Conservation (phyloP, 2,329 filamentous ascomycete species). For the Coniochaeta prunicola region DNA sequence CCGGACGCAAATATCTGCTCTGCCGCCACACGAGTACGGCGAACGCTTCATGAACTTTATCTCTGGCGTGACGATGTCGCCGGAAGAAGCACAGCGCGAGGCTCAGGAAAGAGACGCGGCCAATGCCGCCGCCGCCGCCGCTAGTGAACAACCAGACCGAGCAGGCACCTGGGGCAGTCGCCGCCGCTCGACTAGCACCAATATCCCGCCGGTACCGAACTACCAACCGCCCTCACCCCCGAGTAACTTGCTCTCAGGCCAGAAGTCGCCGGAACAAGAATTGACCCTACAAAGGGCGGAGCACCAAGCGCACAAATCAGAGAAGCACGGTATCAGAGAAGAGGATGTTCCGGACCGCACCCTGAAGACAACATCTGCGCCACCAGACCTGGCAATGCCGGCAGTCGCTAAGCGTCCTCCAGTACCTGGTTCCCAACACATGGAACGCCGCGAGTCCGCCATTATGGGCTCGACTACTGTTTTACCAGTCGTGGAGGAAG, state of each 20-base stretch:
- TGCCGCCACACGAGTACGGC: constrained; percentile 84
- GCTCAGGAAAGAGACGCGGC: constrained; percentile 48
- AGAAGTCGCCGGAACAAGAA: constrained; percentile 28
- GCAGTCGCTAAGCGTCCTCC: constrained; percentile 12
- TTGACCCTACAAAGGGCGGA: constrained; percentile 33
- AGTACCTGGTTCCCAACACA: constrained; percentile 16
- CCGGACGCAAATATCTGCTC: constrained; percentile 81
- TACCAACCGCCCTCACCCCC: constrained; percentile 37
- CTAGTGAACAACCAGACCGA: constrained; percentile 25
- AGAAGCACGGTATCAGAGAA: constrained; percentile 25
- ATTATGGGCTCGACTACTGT: constrained; percentile 33
- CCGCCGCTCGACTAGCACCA: constrained; percentile 18
- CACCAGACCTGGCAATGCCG: background rate
- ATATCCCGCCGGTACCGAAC: constrained; percentile 36
- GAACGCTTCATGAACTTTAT: constrained; percentile 94
- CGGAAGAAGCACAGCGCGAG: constrained; percentile 74
- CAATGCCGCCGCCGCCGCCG: constrained; percentile 40
- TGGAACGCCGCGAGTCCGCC: constrained; percentile 45
- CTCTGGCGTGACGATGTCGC: constrained; percentile 80
- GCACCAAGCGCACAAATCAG: constrained; percentile 27
- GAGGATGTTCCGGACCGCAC: constrained; percentile 55
- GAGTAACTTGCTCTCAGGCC: constrained; percentile 13
- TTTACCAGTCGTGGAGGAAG: constrained; percentile 84
- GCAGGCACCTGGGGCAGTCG: constrained; percentile 29
- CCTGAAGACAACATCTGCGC: constrained; percentile 30